Conservation (phyloP, 2,329 filamentous ascomycete species). For the Lasiodiplodia theobromae region DNA sequence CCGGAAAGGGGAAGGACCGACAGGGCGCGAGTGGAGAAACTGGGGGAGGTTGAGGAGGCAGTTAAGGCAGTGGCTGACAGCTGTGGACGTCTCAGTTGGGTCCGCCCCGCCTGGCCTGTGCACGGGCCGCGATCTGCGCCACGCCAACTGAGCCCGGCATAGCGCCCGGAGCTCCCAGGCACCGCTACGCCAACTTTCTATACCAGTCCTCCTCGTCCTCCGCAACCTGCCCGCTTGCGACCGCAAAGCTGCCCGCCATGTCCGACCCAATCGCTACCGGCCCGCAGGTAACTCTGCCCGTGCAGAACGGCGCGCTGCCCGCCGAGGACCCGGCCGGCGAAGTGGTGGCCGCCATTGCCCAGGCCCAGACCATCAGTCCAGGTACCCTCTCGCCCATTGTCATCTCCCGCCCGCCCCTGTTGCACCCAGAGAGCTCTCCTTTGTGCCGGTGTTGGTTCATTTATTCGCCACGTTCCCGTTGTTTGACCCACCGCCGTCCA, state of each 20-base stretch:
- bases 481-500: not conserved
- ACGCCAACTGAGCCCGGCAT: not conserved
- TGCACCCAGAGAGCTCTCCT: not conserved
- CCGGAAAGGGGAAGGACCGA: conserved; percentile 3
- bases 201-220: not conserved
- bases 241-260: not conserved
- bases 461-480: not conserved
- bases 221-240: not conserved
- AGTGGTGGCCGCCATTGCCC: conserved; percentile 47
- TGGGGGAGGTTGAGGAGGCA: not conserved
- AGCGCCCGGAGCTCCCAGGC: conserved; percentile 16
- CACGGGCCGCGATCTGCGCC: conserved; percentile 2
- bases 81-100: conserved; percentile 11
- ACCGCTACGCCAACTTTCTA: conserved; percentile 11
- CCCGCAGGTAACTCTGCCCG: not conserved
- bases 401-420: not conserved
- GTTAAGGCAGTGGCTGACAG: not conserved
- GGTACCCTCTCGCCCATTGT: conserved; percentile 34
- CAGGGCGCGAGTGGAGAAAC: conserved; percentile 5
- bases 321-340: conserved; percentile 45
- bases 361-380: conserved; percentile 51
- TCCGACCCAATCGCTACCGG: conserved; percentile 1
- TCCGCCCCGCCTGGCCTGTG: not conserved
- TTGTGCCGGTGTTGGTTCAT: not conserved
- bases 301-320: conserved; percentile 31